These are phyloP conservation scores for Tricholoma sp. DNA, from an alignment of 768 basidiomycete species.

Conservation along the genomic window DNA sequence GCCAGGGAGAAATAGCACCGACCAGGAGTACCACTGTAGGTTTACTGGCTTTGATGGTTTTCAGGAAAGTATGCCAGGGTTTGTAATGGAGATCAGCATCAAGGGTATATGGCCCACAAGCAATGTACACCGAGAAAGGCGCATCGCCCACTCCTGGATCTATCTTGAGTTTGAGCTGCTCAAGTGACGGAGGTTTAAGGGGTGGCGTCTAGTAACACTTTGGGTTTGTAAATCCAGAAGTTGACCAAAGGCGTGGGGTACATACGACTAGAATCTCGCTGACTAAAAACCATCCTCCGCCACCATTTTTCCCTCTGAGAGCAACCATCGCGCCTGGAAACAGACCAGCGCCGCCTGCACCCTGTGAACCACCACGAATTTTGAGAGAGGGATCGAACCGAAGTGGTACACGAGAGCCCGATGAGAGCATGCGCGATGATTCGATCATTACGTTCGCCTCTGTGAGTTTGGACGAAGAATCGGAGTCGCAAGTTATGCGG, in stretches of 20 bases:
- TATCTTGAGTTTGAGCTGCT: conserved; percentile 23
- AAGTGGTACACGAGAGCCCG: conserved; percentile 63
- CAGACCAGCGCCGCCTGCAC: conserved; percentile 61
- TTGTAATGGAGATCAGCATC: conserved; percentile 74
- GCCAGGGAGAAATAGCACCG: conserved; percentile 4
- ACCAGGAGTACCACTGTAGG: conserved; percentile 82
- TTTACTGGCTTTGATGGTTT: conserved; percentile 53
- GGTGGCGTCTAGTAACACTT: conserved; percentile 54
- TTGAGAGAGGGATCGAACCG: conserved; percentile 63
- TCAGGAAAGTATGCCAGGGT: conserved; percentile 60
- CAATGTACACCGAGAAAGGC: conserved; percentile 63
- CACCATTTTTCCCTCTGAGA: conserved; percentile 85
- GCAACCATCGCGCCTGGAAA: conserved; percentile 90
- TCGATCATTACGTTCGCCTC: conserved; percentile 77
- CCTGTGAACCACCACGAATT: conserved; percentile 58
- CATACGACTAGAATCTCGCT: conserved; percentile 78
- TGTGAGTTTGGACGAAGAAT: conserved; percentile 60
- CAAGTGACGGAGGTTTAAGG: conserved; percentile 36
- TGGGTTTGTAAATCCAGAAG: not conserved
- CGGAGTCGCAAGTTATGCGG: conserved; percentile 65
- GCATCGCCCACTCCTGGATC: conserved; percentile 37
- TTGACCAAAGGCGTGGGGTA: conserved; percentile 4
- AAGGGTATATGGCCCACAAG: conserved; percentile 81
- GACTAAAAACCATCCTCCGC: conserved; percentile 81
- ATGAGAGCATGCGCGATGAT: conserved; percentile 70